Evolutionary conservation across 2,329 filamentous ascomycete species (phyloP), one percentile per base, ranked within the genome.

Genomic region (Aspergillus sp.): DNA sequence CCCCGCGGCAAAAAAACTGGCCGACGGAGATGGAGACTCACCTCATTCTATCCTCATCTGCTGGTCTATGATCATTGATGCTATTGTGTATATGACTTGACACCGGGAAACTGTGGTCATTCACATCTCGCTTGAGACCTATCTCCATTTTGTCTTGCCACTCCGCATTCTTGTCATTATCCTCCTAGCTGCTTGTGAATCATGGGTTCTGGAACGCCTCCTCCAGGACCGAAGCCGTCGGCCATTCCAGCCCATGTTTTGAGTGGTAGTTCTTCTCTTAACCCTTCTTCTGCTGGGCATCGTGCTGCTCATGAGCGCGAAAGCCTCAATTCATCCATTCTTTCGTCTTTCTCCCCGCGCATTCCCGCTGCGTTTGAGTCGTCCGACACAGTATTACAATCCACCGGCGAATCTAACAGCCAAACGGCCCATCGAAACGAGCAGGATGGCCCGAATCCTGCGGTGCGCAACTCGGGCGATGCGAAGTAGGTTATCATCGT

Each of bases 261-360:
- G 42, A 81, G 82, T 60, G 78, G 77, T 44, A 68, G 70, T 48
- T 74, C 71, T 45, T 73, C 77, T 41, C 71, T 79, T 32, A 69
- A 77, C 41, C 65, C 71, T 12, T 66, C 71, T 12, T 66, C 71
- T 7, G 69, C 70, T 10, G 68, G 73, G 49, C 67, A 67, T 34
- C 70, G 75, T 48, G 79, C 75, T 58, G 70, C 69, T 39, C 70
- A 73, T 54, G 79, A 82, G 57, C 69, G 78, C 30, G 78, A 82
- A 45, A 76, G 67, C 47, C 71, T 82, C 45, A 77, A 74, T 55
- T 73, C 77, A 12, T 77, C 80, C 27, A 83, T 83, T 49, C 68
- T 76, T 54, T 74, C 73, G 5, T 81, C 79, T 9, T 80, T 79
- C 61, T 69, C 69, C 30, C 70, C 64, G 28, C 61, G 63, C 44